These are phyloP conservation scores for Verticillium dahliae DNA, from an alignment of 2,329 filamentous ascomycete species.

Conservation along the genomic window DNA sequence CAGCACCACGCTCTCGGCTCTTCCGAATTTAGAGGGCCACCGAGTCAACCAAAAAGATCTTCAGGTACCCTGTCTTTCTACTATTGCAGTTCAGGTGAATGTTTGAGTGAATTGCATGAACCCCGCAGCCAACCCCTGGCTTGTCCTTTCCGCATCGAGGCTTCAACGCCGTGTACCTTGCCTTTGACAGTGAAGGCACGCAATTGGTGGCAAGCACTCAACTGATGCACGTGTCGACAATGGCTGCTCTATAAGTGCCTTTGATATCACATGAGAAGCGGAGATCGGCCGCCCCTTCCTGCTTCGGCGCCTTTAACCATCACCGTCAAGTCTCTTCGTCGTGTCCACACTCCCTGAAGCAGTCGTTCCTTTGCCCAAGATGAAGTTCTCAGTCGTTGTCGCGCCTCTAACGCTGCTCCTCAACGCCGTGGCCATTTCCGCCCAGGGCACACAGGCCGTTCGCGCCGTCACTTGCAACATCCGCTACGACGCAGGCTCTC, in stretches of 20 bases:
- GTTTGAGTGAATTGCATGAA: not conserved
- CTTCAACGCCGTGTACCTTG: not conserved
- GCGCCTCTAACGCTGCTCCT: not conserved
- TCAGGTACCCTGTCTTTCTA: not conserved
- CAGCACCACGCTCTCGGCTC: not conserved
- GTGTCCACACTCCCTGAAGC: not conserved
- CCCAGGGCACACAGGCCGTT: conserved; percentile 24
- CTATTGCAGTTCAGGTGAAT: not conserved
- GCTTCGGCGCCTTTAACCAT: not conserved
- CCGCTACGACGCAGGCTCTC: conserved; percentile 51
- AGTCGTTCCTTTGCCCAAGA: not conserved
- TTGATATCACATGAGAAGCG: too few relatives aligned
- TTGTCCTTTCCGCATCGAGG: not conserved
- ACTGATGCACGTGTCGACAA: not conserved
- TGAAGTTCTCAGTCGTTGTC: not conserved
- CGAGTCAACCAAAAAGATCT: not conserved
- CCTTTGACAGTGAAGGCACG: not conserved
- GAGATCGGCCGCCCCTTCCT: too few relatives aligned
- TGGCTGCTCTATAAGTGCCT: not conserved
- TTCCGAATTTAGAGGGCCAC: not conserved
- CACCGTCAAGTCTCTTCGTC: not conserved
- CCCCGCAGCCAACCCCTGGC: not conserved
- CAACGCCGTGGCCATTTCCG: not conserved
- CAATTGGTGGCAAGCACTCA: not conserved
- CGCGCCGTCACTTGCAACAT: conserved; percentile 62